Base-by-base conservation (phyloP, 306 rosid species). In the Notholithocarpus densiflorus region DNA sequence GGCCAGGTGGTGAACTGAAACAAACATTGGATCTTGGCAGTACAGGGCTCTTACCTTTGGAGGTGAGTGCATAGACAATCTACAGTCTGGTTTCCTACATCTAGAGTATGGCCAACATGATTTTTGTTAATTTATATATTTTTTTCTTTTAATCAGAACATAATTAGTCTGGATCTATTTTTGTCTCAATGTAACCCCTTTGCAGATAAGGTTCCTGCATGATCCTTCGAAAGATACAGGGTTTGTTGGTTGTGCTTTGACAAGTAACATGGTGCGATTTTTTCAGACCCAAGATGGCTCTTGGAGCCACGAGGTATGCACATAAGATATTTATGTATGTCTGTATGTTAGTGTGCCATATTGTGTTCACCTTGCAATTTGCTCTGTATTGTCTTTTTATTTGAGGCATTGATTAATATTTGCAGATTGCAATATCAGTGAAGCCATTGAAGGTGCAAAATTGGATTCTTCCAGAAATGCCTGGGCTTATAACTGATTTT, bases 381-480 rank as follows among this genome's bases (percentile, higher is more conserved):
- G 32, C 23, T 31, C 65, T 26, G 5, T 5, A 34, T 31, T 17
- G 12, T 31, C 20, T 53, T 51, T 56, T 64, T n/a, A 21, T 48
- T 48, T 48, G 8, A 56, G 19, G 23, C 21, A 19, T 6, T 81
- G 3, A 21, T 64, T 61, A 1, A 34, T 32, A 79, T 75, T 86
- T 82, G 54, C 88, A 94, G 98, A 85, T 92, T 81, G 80, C 90
- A 68, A 86, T 94, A 81, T 68, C 91, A 75, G 97, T 86, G 78
- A 84, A 89, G 72, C 86, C 97, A 31, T 68, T 92, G 88, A 90
- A 92, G 87, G 98, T 95, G 83, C 90, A 91, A 69, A 95, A 91
- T 83, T 95, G 98, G 98, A 80, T 91, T 77, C 95, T 95, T 81
- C 97, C 98, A 17, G 97, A 95, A 81, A 86, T 95, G 98, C 96